Evolutionary conservation across 2,329 filamentous ascomycete species (phyloP).

Genomic region (Penicillium freii): DNA sequence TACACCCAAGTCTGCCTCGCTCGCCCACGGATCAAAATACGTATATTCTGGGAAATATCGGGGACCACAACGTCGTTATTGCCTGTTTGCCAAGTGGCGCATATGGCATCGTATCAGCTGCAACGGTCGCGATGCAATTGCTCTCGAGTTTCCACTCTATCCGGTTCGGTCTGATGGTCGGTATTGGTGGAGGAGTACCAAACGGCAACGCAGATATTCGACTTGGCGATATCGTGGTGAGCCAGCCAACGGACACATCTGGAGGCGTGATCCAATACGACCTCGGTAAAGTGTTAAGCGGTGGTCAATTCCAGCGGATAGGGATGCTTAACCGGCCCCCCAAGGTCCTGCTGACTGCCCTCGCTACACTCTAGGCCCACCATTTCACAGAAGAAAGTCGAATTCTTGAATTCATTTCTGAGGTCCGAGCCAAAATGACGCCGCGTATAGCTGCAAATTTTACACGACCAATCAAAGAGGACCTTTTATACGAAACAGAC

Average conservation of each 20-base stretch:
- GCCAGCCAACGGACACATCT: background rate
- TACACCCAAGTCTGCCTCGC: too few relatives aligned
- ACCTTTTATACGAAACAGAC: too few relatives aligned
- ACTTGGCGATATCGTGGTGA: slow-evolving; percentile 23
- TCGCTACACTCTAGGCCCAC: background rate
- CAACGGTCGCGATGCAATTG: slow-evolving; percentile 16
- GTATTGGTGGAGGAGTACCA: slow-evolving; percentile 21
- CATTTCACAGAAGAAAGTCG: too few relatives aligned
- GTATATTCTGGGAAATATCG: too few relatives aligned
- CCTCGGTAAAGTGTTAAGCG: slow-evolving; percentile 7
- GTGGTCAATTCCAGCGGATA: slow-evolving; percentile 1
- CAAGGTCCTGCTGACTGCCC: background rate
- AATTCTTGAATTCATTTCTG: too few relatives aligned
- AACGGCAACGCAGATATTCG: slow-evolving; percentile 12
- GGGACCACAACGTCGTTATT: slow-evolving; percentile 23
- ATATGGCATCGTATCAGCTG: slow-evolving; percentile 15
- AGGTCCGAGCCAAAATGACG: too few relatives aligned
- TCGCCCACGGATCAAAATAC: too few relatives aligned
- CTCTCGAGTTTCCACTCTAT: slow-evolving; percentile 20
- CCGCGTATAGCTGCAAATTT: too few relatives aligned
- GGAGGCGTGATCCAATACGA: slow-evolving; percentile 19
- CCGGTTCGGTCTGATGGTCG: slow-evolving; percentile 21
- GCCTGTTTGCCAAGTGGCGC: slow-evolving; percentile 13
- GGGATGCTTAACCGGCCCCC: slow-evolving; percentile 3
- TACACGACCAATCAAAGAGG: too few relatives aligned